A percentile compares a stretch with the other conserved stretches of the same genome.
These are phyloP conservation scores for Paracoccidioides lutzii DNA, from an alignment of 2,329 filamentous ascomycete species.

Conservation along the genomic window DNA sequence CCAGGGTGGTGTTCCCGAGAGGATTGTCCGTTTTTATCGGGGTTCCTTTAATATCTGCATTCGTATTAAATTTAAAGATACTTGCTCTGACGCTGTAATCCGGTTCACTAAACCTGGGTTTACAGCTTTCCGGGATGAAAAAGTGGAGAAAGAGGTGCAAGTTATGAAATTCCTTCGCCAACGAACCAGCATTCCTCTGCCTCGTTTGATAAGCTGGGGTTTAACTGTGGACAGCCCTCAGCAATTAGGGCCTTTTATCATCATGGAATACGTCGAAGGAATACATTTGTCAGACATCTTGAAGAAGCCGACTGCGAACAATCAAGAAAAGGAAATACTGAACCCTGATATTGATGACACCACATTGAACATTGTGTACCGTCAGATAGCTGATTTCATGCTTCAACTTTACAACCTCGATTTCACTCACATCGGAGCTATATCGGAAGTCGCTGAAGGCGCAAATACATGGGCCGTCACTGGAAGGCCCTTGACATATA, in stretches of 20 bases:
- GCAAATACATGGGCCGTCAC: conserved; percentile 21
- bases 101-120: neutral
- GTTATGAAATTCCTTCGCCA: conserved; percentile 14
- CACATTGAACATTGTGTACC: conserved; percentile 11
- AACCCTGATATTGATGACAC: conserved; percentile 11
- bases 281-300: conserved; percentile 12
- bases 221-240: conserved; percentile 11
- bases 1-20: neutral
- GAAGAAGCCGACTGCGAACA: conserved; percentile 12
- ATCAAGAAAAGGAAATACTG: conserved; percentile 12
- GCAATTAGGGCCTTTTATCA: conserved; percentile 15
- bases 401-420: conserved; percentile 21
- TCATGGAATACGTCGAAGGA: conserved; percentile 15
- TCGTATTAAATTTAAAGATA: neutral
- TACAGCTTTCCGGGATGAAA: conserved; percentile 17
- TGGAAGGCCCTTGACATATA: conserved; percentile 27
- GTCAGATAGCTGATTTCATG: conserved; percentile 15
- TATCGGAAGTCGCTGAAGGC: conserved; percentile 17
- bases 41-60: neutral
- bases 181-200: conserved; percentile 13
- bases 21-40: neutral
- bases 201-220: conserved; percentile 13
- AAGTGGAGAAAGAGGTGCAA: conserved; percentile 19
- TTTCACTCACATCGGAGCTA: conserved; percentile 24
- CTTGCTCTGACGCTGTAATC: neutral